These are phyloP conservation scores for Chernovozyma sophiae-reginae DNA, from an alignment of 1,139 yeast species.

Conservation along the genomic window DNA sequence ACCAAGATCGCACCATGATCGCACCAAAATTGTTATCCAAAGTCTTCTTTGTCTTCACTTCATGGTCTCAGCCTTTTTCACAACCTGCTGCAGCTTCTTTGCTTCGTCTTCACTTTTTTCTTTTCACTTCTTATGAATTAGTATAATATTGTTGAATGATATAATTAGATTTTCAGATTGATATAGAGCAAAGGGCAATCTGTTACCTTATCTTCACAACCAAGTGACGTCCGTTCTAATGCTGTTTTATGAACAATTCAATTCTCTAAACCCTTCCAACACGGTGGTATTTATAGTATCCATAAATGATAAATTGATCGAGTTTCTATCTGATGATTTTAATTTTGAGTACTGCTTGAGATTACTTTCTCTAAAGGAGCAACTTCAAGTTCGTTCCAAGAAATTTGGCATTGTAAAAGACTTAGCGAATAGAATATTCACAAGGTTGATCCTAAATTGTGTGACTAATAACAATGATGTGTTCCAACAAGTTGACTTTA, in stretches of 20 bases:
- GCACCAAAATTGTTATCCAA: too few species aligned
- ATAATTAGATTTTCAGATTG: too few species aligned
- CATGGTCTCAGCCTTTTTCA: too few species aligned
- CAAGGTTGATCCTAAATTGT: conserved; percentile 23
- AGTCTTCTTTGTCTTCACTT: too few species aligned
- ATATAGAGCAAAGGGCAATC: too few species aligned
- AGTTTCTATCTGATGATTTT: conserved; percentile 28
- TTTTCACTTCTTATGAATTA: too few species aligned
- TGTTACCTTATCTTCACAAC: too few species aligned
- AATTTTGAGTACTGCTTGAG: conserved; percentile 33
- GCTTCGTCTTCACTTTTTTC: too few species aligned
- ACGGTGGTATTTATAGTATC: conserved; percentile 2
- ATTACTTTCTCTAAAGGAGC: conserved; percentile 31
- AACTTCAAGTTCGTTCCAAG: conserved; percentile 27
- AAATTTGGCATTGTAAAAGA: conserved; percentile 16
- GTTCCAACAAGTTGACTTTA: conserved; percentile 17
- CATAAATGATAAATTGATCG: conserved; percentile 9
- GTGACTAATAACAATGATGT: conserved; percentile 18
- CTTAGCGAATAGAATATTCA: conserved; percentile 21
- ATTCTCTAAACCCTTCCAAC: not conserved
- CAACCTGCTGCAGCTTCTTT: too few species aligned
- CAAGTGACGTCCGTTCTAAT: not conserved
- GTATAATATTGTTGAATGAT: too few species aligned
- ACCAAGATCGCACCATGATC: too few species aligned
- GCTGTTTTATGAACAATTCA: not conserved